phyloP scores from a whole-genome alignment of 2,329 filamentous ascomycete genomes.

The Colletotrichum lentis region DNA sequence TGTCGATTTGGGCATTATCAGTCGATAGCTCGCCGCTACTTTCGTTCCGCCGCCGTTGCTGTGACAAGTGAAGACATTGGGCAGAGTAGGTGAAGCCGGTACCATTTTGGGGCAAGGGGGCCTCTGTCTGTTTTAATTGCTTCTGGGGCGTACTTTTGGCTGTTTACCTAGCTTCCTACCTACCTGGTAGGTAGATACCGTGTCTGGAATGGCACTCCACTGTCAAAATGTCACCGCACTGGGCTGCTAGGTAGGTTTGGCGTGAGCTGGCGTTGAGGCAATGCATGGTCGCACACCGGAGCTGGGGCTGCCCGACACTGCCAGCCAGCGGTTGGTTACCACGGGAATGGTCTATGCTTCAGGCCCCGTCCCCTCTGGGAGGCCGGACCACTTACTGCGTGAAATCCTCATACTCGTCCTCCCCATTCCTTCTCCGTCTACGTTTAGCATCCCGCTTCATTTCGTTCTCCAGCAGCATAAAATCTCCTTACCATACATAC shows the following conservation, averaged over 20 bases:
- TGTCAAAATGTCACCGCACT: background rate
- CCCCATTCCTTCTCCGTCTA: conserved; percentile 4
- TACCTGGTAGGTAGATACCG: too few relatives aligned
- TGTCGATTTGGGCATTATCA: background rate
- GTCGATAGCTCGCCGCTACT: background rate
- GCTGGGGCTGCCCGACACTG: background rate
- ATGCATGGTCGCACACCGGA: background rate
- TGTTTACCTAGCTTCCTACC: too few relatives aligned
- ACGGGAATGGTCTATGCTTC: conserved; percentile 26
- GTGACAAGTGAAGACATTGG: conserved; percentile 1
- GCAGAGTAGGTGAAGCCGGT: background rate
- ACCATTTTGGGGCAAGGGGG: conserved; percentile 1
- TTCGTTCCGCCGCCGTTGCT: conserved; percentile 5
- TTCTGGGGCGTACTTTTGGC: background rate
- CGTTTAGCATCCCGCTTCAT: background rate
- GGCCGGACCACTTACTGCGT: conserved; percentile 9
- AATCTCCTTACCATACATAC: conserved; percentile 2
- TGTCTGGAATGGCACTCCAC: background rate
- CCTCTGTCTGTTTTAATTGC: background rate
- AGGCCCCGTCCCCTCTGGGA: conserved; percentile 7
- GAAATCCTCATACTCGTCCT: background rate
- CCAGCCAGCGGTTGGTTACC: conserved; percentile 25
- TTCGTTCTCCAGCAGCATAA: background rate
- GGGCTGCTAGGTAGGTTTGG: background rate
- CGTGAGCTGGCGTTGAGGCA: background rate